Base-by-base conservation (phyloP, 192 early-diverging fungal species). In the Blastocladiella britannica region DNA sequence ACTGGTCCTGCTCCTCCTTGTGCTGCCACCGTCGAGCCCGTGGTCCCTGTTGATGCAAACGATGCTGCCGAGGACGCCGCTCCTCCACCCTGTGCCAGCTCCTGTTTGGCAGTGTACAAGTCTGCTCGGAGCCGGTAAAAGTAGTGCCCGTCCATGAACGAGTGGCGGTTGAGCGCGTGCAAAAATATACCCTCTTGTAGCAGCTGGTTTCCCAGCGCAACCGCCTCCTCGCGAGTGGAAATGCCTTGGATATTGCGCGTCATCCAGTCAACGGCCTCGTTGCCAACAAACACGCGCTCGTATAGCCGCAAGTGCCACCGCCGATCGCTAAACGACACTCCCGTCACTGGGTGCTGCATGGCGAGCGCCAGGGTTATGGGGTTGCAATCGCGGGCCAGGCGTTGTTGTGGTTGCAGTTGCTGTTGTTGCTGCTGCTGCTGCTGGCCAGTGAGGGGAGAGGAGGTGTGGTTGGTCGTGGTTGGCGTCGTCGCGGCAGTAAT, bases 261-360 rank as follows among this genome's bases (percentile, higher is more conserved):
- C 26, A 91, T 62, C 91, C 91, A 97, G 59, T 93, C 85, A 3
- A 94, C 84, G 52, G 80, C 73, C 57, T 94, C 89, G 47, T 71
- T 78, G 24, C 93, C 91, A 29, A 84, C 65, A 63, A 93, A 89
- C 0, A 80, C 74, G 24, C 71, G 66, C 30, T 72, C 69, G 63
- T 86, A 91, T 28, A 84, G 60, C 22, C 68, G 62, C 58, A 82
- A 79, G 69, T 93, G 91, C 91, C 93, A 97, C 26, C 85, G 76
- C 22, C 83, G 73, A 60, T 88, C 81, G 64, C 74, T 71, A 27
- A 91, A 71, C 30, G 65, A 61, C 22, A 93, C 52, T 1, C 89
- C 89, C 1, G 67, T 70, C 9, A 64, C 57, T 3, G 80, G 75
- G 55, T 86, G 76, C 58, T 82, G 81, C 69, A 97, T 78, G 0